Conservation (phyloP, 2,329 filamentous ascomycete species). For the Fusarium denticulatum region DNA sequence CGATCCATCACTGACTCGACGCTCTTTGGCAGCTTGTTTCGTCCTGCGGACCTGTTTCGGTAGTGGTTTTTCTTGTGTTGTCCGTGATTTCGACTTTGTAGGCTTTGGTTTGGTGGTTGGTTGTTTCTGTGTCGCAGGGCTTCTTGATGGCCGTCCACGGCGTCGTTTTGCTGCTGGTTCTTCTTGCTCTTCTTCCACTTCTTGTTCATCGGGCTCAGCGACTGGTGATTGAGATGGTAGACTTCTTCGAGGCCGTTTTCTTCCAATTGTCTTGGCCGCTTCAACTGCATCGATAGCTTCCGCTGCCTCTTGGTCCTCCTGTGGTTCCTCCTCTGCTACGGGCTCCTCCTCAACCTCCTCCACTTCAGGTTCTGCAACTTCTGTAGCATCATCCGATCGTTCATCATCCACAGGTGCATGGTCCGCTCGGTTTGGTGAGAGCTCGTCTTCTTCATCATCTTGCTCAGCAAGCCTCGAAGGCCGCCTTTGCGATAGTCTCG, state of each 20-base stretch:
- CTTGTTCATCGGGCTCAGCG: constrained; percentile 50
- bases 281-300: constrained; percentile 57
- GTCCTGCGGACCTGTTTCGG: constrained; percentile 34
- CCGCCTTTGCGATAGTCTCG: constrained; percentile 40
- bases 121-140: constrained; percentile 56
- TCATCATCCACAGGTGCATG: constrained; percentile 18
- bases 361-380: not conserved
- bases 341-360: constrained; percentile 34
- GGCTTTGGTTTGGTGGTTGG: constrained; percentile 41
- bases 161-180: constrained; percentile 52
- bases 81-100: constrained; percentile 28
- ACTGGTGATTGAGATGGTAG: constrained; percentile 54
- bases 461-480: constrained; percentile 29
- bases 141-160: constrained; percentile 50
- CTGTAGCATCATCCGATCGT: constrained; percentile 10
- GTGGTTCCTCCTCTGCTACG: constrained; percentile 30
- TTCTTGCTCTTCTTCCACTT: constrained; percentile 40
- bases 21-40: constrained; percentile 36
- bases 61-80: constrained; percentile 32
- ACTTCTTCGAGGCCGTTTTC: constrained; percentile 55
- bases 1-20: constrained; percentile 37
- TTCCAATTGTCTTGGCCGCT: constrained; percentile 54
- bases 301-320: constrained; percentile 45
- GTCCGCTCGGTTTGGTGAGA: constrained; percentile 46
- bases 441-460: constrained; percentile 46